Evolutionary conservation across 2,329 filamentous ascomycete species (phyloP), one percentile per base, ranked within the genome.

Genomic region (Aureobasidium sp.): DNA sequence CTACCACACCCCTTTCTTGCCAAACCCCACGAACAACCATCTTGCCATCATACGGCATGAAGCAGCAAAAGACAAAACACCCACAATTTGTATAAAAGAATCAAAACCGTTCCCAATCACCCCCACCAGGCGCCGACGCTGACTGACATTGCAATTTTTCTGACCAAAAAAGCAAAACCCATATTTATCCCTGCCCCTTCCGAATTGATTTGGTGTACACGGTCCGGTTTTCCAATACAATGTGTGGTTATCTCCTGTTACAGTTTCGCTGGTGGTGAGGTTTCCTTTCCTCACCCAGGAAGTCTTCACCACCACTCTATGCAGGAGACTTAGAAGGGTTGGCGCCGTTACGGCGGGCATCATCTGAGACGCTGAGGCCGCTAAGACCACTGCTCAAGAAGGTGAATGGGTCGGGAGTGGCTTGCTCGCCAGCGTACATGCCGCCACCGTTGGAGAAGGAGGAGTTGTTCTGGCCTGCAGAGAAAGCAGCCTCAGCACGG

Each of bases 401-500:
- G 17, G 87, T 86, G 73, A 93, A 92, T 11, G 89, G 88, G 67
- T 92, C 89, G 66, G 79, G 86, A 69, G 89, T 86, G 60, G 77
- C 78, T 67, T 85, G 79, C 35, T 65, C 65, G 51, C 64, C 65
- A 54, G 66, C 67, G 60, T 67, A 66, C 57, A 64, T 63, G 45
- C 64, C 61, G 31, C 84, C 84, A 69, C 87, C 88, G 75, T 89
- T 90, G 43, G 87, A 85, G 35, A 73, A 75, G 29, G 72, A 69
- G 31, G 87, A 85, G 50, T 62, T 62, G 54, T 63, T 63, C 29
- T 62, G 60, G 19, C 88, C 89, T 63, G 86, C 87, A 17, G 86
- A 85, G 79, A 99, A 99, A 27, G 94, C 93, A 63, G 91, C 91
- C 77, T 97, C 93, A 17, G 93, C 90, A 64, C 92, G 89, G 78